Base-by-base conservation (phyloP, 768 basidiomycete species). In the Trametes gibbosa region DNA sequence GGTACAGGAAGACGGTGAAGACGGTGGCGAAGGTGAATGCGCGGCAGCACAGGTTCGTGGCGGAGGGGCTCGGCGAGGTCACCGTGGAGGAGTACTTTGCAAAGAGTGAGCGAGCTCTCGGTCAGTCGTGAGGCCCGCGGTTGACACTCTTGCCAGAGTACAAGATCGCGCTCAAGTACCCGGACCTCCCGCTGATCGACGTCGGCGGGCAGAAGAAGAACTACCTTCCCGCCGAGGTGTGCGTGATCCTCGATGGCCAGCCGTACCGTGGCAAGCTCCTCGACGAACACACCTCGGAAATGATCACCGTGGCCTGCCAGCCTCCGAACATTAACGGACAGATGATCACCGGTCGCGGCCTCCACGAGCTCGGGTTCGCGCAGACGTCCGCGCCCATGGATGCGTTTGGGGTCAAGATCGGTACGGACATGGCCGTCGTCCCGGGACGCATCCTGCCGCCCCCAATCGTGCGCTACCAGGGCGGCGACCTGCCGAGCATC, bases 1-100 rank as follows among this genome's bases (percentile, higher is more conserved):
- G 84, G n/a, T 87, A 90, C 66, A 83, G 76, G 67, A 92, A 90
- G 73, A 84, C 85, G 0, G 79, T 93, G 58, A 87, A 86, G 69
- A 70, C 70, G 2, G 68, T 89, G 14, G 75, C 77, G 13, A 74
- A 75, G 23, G 47, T 72, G 19, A 78, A 35, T 10, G 75, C 83
- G 16, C 72, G 47, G 37, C 67, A 77, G 29, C 71, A 79, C 59
- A 68, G 54, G 13, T 83, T 83, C 61, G 65, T 70, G 9, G 72
- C 77, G 5, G 70, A 75, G 2, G 79, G 79, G 27, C 67, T 72
- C 49, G 71, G 69, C 1, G 69, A 56, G 19, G 75, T 83, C 27
- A 75, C 73, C 0, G 83, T 84, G 1, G 77, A 78, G 56, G 61
- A 77, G 25, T 83, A 82, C 60, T 83, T 83, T 64, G 62, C 52